A percentile compares a stretch with the other conserved stretches of the same genome.
These are phyloP conservation scores for Fusarium sp. DNA, from an alignment of 2,329 filamentous ascomycete species.

Conservation along the genomic window DNA sequence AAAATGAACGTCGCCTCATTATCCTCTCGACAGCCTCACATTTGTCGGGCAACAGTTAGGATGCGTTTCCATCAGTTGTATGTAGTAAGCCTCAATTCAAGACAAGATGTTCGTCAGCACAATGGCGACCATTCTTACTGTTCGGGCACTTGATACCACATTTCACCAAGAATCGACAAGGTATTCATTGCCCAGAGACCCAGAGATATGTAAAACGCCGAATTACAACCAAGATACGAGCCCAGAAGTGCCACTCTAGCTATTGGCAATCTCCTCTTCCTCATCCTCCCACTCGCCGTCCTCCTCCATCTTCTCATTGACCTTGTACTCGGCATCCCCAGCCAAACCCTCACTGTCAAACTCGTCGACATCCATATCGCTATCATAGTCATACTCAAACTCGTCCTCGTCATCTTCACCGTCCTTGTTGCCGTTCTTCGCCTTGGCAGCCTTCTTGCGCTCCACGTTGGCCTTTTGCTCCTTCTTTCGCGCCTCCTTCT, in stretches of 20 bases:
- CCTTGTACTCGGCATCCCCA: conserved; percentile 62
- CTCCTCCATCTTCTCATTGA: conserved; percentile 62
- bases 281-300: conserved; percentile 66
- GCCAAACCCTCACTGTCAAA: conserved; percentile 65
- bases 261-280: conserved; percentile 54
- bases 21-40: not conserved
- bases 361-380: conserved; percentile 59
- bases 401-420: conserved; percentile 53
- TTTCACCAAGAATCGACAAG: conserved; percentile 29
- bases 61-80: no score
- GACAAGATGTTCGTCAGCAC: no score
- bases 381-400: conserved; percentile 60
- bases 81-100: no score
- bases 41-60: not conserved
- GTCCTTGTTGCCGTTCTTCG: conserved; percentile 54
- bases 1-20: not conserved
- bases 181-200: conserved; percentile 42
- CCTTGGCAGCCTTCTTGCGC: conserved; percentile 73
- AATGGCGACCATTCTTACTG: no score
- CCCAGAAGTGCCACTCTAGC: conserved; percentile 22
- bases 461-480: conserved; percentile 93
- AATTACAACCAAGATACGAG: conserved; percentile 26
- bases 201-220: conserved; percentile 43
- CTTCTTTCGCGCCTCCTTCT: conserved; percentile 85
- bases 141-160: not conserved